Percentiles rank a stretch among this genome's conserved stretches.
Conservation (phyloP, 768 basidiomycete species). For the Tricholoma sp. region DNA sequence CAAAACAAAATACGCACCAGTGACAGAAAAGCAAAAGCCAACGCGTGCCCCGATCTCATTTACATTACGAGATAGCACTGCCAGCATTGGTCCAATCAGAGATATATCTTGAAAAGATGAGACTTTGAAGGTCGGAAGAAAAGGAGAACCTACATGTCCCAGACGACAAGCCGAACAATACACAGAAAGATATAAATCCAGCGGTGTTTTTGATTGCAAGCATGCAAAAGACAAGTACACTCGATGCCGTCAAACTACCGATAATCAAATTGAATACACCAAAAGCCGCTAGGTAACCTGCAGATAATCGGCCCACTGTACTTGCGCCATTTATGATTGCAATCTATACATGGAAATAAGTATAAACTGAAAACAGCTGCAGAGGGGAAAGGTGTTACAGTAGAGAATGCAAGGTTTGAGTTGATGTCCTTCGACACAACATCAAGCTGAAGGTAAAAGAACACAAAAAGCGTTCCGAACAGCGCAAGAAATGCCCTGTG, state of each 20-base stretch:
- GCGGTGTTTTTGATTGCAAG: conserved; percentile 23
- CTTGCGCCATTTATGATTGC: conserved; percentile 48
- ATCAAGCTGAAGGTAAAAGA: conserved; percentile 55
- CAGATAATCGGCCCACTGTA: conserved; percentile 30
- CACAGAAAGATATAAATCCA: conserved; percentile 27
- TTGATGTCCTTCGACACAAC: conserved; percentile 41
- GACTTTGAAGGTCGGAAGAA: conserved; percentile 1
- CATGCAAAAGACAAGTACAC: conserved; percentile 32
- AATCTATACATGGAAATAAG: conserved; percentile 26
- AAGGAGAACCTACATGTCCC: conserved; percentile 28
- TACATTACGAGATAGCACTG: conserved; percentile 36
- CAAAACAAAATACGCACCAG: not conserved
- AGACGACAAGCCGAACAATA: conserved; percentile 36
- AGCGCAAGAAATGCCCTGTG: conserved; percentile 30
- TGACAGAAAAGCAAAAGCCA: conserved; percentile 11
- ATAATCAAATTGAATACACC: conserved; percentile 28
- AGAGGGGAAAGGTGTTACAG: conserved; percentile 25
- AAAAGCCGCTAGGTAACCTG: conserved; percentile 27
- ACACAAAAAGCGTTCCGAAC: conserved; percentile 40
- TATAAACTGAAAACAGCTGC: conserved; percentile 18
- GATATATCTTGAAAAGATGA: conserved; percentile 17
- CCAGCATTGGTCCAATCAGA: conserved; percentile 39
- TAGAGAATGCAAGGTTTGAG: conserved; percentile 48
- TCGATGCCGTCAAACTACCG: conserved; percentile 18
- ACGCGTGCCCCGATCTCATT: conserved; percentile 51